These are phyloP conservation scores for Zanthoxylum bungeanum DNA, from an alignment of 345 rosid species.

Conservation along the genomic window DNA sequence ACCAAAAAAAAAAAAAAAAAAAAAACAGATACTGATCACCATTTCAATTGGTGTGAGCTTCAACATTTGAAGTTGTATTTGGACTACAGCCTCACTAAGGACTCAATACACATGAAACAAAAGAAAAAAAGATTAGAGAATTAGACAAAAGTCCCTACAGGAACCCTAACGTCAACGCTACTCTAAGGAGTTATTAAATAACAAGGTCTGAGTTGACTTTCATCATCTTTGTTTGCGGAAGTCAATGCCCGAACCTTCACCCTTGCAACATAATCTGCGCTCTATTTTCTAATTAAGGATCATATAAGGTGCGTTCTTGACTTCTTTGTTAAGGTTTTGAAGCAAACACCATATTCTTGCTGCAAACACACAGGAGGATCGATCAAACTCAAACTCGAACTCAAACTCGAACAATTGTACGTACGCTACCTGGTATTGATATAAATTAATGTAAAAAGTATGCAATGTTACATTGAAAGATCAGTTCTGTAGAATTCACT, in stretches of 20 bases:
- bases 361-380: slow-evolving; percentile 14
- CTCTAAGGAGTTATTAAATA: neutral
- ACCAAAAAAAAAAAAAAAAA: no score
- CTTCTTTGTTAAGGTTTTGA: slow-evolving; percentile 30
- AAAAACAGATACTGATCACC: neutral
- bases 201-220: slow-evolving; percentile 1
- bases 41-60: slow-evolving; percentile 13
- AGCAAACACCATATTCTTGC: slow-evolving; percentile 8
- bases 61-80: neutral
- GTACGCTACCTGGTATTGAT: no score
- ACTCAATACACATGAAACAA: neutral
- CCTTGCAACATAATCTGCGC: slow-evolving; percentile 28
- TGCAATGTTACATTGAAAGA: neutral
- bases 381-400: no score
- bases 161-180: neutral
- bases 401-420: no score
- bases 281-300: slow-evolving; percentile 26
- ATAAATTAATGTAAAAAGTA: no score
- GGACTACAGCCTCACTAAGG: neutral
- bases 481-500: slow-evolving; percentile 1
- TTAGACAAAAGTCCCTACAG: neutral
- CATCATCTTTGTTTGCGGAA: slow-evolving; percentile 24
- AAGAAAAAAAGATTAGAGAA: slow-evolving; percentile 1
- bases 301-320: slow-evolving; percentile 86
- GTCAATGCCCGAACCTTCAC: slow-evolving; percentile 86